phyloP scores from a whole-genome alignment of 2,329 filamentous ascomycete species.

The Colletotrichum chrysophilum region DNA sequence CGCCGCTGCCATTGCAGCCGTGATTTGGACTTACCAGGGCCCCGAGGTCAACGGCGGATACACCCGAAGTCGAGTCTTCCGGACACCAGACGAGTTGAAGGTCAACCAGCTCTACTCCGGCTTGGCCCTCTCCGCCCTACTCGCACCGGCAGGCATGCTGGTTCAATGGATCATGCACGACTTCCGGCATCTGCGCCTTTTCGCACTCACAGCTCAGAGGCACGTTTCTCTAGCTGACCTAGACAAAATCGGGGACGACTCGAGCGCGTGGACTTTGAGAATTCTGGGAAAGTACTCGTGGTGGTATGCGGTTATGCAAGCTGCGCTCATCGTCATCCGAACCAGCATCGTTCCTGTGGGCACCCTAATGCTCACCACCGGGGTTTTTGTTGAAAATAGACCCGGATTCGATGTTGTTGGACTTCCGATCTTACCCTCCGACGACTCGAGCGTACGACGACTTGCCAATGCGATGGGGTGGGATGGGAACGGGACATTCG shows the following conservation, averaged over 20 bases:
- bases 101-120: slow-evolving; percentile 12
- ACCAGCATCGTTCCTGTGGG: slow-evolving; percentile 6
- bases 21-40: slow-evolving; percentile 2
- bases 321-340: not conserved
- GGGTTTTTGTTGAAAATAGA: not conserved
- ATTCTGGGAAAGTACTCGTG: not conserved
- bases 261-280: not conserved
- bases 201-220: slow-evolving; percentile 1
- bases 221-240: not conserved
- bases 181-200: slow-evolving; percentile 2
- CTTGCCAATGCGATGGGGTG: slow-evolving; percentile 2
- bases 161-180: slow-evolving; percentile 14
- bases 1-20: not conserved
- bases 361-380: not conserved
- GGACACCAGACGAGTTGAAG: not conserved
- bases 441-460: not conserved
- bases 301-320: slow-evolving; percentile 9
- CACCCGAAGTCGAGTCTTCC: not conserved
- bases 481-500: not conserved
- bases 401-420: not conserved
- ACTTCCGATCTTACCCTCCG: not conserved
- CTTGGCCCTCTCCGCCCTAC: not conserved
- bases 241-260: slow-evolving; percentile 4
- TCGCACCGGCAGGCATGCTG: slow-evolving; percentile 7
- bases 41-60: not conserved